These are phyloP conservation scores for Strobilomyces dryophilus DNA, from an alignment of 768 basidiomycete genomes.

Conservation along the genomic window DNA sequence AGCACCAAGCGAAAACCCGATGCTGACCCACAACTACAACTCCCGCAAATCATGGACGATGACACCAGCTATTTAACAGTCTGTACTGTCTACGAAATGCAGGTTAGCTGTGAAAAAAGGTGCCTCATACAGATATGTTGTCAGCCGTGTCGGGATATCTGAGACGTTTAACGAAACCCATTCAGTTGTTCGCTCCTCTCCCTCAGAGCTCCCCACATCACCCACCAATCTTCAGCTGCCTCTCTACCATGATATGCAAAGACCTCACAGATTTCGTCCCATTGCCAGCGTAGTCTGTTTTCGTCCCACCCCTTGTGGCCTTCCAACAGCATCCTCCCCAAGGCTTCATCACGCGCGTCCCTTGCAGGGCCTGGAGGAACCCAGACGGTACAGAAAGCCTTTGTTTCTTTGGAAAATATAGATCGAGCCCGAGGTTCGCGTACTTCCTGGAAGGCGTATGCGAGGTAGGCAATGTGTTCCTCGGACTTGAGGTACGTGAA, in stretches of 20 bases:
- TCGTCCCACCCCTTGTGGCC: constrained; percentile 46
- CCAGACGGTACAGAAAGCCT: constrained; percentile 40
- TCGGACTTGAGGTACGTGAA: constrained; percentile 43
- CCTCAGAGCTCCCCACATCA: constrained; percentile 49
- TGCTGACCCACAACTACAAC: not conserved
- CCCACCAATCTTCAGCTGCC: constrained; percentile 65
- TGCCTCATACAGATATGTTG: constrained; percentile 8
- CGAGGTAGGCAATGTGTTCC: constrained; percentile 47
- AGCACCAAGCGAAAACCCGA: too few species aligned
- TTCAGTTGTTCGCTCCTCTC: constrained; percentile 33
- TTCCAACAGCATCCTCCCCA: constrained; percentile 19
- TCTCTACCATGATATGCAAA: constrained; percentile 55
- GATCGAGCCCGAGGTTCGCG: constrained; percentile 46
- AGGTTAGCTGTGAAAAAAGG: not conserved
- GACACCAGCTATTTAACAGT: not conserved
- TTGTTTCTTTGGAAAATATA: constrained; percentile 42
- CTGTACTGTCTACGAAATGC: not conserved
- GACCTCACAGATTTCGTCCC: constrained; percentile 53
- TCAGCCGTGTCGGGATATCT: constrained; percentile 5
- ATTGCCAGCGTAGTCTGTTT: constrained; percentile 42
- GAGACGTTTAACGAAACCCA: constrained; percentile 1
- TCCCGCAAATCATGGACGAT: constrained; percentile 1
- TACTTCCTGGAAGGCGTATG: constrained; percentile 58
- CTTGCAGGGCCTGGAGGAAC: constrained; percentile 44
- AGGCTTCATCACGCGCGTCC: constrained; percentile 40